A percentile compares a stretch with the other conserved stretches of the same genome.
Evolutionary conservation across 1,139 yeast species (phyloP).

Genomic region (Zhuliangozyma blackwelliae): DNA sequence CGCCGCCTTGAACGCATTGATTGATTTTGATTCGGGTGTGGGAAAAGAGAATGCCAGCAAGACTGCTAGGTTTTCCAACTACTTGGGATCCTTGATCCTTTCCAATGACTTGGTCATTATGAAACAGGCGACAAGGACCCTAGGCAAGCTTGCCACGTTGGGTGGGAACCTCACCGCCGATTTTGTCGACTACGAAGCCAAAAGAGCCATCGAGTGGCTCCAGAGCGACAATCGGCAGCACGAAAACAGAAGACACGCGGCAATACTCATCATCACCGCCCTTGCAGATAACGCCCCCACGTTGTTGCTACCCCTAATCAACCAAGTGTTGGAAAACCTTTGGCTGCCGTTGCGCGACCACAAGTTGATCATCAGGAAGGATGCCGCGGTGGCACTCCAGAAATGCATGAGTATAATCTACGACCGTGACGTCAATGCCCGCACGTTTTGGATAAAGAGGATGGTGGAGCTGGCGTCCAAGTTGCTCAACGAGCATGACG

Average conservation of each 20-base stretch:
- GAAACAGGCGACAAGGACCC: constrained; percentile 79
- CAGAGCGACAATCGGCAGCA: constrained; percentile 71
- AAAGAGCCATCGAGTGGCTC: constrained; percentile 86
- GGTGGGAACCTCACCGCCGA: constrained; percentile 89
- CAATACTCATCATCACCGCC: constrained; percentile 77
- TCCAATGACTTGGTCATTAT: constrained; percentile 81
- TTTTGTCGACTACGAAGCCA: constrained; percentile 89
- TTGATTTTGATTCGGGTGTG: constrained; percentile 65
- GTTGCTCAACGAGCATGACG: constrained; percentile 26
- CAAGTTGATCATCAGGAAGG: constrained; percentile 68
- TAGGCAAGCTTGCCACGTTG: constrained; percentile 85
- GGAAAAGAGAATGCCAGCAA: constrained; percentile 81
- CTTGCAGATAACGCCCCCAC: constrained; percentile 89
- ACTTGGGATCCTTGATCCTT: constrained; percentile 74
- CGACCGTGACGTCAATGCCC: constrained; percentile 68
- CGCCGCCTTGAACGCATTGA: constrained; percentile 82
- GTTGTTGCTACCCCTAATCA: constrained; percentile 69
- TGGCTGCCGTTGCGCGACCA: constrained; percentile 87
- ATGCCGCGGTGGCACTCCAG: constrained; percentile 79
- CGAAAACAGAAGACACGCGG: constrained; percentile 85
- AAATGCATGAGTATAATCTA: constrained; percentile 75
- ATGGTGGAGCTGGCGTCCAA: constrained; percentile 59
- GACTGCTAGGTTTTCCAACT: constrained; percentile 86
- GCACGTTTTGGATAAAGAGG: constrained; percentile 70
- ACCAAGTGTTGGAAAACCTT: constrained; percentile 73